phyloP scores from a whole-genome alignment of 148 eudicot genomes.

The Beta vulgaris region DNA sequence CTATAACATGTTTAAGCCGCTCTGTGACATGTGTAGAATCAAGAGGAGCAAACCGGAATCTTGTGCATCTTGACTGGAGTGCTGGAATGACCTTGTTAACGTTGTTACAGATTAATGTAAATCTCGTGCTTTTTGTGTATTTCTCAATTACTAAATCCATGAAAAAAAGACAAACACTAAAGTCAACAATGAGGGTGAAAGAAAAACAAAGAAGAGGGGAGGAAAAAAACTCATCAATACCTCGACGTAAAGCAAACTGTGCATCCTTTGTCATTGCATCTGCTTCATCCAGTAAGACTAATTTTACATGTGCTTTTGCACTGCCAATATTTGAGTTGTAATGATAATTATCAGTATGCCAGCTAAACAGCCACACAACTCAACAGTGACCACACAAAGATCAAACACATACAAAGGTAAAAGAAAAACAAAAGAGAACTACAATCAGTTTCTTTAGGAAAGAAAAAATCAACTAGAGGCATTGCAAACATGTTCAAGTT shows the following conservation, averaged over 20 bases:
- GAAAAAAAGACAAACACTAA: constrained; percentile 13
- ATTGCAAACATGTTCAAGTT: not conserved
- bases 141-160: constrained; percentile 80
- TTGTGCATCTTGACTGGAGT: constrained; percentile 89
- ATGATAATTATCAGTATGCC: not conserved
- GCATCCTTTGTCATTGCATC: constrained; percentile 99
- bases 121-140: constrained; percentile 89
- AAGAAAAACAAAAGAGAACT: not conserved
- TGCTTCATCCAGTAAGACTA: constrained; percentile 92
- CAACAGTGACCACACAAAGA: not conserved
- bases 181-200: not conserved
- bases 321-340: constrained; percentile 32
- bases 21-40: constrained; percentile 74
- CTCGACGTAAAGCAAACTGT: constrained; percentile 96
- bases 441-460: no score
- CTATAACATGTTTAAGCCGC: constrained; percentile 80
- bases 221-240: constrained; percentile 27
- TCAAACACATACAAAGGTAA: no score
- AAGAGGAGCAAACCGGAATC: constrained; percentile 97
- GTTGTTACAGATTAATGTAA: constrained; percentile 88
- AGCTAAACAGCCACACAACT: not conserved
- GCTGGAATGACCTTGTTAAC: constrained; percentile 97
- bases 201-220: not conserved
- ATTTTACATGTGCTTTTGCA: constrained; percentile 71
- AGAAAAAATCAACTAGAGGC: not conserved